Evolutionary conservation across 352 stramenopile genomes (phyloP).

Genomic region (Phytophthora pisi): DNA sequence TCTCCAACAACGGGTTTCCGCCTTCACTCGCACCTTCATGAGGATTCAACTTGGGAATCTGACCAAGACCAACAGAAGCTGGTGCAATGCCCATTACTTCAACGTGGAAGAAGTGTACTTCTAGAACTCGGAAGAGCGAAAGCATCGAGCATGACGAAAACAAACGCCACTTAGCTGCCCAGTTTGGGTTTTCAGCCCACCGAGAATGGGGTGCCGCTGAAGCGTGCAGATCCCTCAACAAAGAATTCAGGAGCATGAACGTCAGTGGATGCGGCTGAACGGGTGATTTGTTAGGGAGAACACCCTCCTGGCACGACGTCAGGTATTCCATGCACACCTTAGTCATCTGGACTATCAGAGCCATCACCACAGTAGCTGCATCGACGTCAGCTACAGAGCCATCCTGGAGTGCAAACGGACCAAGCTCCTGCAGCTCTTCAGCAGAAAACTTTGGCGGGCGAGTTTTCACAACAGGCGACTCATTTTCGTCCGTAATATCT

Average conservation of each 20-base stretch:
- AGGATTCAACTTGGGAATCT: constrained; percentile 40
- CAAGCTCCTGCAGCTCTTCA: constrained; percentile 69
- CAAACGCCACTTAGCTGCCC: constrained; percentile 61
- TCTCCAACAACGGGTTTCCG: constrained; percentile 71
- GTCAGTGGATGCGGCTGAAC: constrained; percentile 85
- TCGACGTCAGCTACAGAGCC: constrained; percentile 50
- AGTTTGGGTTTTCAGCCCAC: constrained; percentile 25
- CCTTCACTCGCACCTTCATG: constrained; percentile 27
- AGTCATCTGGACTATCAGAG: constrained; percentile 66
- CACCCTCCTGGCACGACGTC: constrained; percentile 64
- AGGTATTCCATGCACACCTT: constrained; percentile 79
- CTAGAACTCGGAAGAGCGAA: constrained; percentile 70
- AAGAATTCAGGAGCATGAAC: constrained; percentile 89
- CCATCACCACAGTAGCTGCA: constrained; percentile 54
- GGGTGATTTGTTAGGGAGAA: constrained; percentile 65
- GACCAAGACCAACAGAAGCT: constrained; percentile 83
- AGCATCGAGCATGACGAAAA: constrained; percentile 67
- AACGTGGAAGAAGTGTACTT: constrained; percentile 88
- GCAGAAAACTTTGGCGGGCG: constrained; percentile 66
- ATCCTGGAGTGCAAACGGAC: constrained; percentile 62
- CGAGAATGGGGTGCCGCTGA: constrained; percentile 18
- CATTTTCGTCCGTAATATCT: constrained; percentile 10
- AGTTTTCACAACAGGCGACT: constrained; percentile 34
- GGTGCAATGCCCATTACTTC: constrained; percentile 78
- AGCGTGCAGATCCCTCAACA: constrained; percentile 63